phyloP scores from a whole-genome alignment of 176 grass and related monocot species.

The Otatea glauca region DNA sequence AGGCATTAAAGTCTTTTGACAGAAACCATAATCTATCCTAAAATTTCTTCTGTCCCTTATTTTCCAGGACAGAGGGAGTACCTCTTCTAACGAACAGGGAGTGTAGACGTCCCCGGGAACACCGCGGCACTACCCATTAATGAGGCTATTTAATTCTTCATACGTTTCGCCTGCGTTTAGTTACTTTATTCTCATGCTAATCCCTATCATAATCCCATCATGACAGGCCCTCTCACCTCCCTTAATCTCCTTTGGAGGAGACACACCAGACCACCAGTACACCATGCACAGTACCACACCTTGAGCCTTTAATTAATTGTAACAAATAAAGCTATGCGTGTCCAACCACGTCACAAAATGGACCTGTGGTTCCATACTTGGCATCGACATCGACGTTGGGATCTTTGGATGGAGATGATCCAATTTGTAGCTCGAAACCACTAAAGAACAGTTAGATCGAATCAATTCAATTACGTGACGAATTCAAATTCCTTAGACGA shows the following conservation, averaged over 20 bases:
- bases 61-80: no score
- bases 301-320: not conserved
- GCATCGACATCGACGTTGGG: no score
- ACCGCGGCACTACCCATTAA: not conserved
- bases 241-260: not conserved
- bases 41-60: no score
- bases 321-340: not conserved
- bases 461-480: no score
- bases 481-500: no score
- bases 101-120: not conserved
- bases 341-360: not conserved
- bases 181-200: not conserved
- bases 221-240: not conserved
- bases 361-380: no score
- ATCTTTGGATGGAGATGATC: no score
- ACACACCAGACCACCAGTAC: not conserved
- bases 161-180: not conserved
- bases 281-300: not conserved
- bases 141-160: not conserved
- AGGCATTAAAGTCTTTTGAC: no score
- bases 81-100: not conserved
- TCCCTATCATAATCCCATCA: constrained; percentile 35
- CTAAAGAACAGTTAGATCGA: no score
- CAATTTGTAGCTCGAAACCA: no score
- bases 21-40: no score